These are phyloP conservation scores for Amylocystis lapponica DNA, from an alignment of 768 basidiomycete species.

Conservation along the genomic window DNA sequence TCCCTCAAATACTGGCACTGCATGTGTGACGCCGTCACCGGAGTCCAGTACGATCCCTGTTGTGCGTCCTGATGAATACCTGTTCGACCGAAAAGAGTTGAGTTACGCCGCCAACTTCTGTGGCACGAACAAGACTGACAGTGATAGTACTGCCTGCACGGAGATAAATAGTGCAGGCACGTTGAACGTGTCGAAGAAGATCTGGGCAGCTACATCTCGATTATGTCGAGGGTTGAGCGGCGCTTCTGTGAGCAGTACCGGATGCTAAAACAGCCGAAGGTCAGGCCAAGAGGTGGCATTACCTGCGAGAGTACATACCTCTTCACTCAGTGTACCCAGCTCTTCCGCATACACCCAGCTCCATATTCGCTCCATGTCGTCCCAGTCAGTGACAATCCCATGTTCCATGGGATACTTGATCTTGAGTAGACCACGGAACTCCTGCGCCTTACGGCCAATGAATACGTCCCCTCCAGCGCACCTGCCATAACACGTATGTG, in stretches of 20 bases:
- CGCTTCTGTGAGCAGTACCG: slow-evolving; percentile 94
- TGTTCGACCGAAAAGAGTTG: slow-evolving; percentile 29
- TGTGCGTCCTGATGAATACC: slow-evolving; percentile 96
- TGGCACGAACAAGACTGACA: slow-evolving; percentile 48
- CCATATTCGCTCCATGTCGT: slow-evolving; percentile 99
- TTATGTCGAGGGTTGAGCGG: slow-evolving; percentile 96
- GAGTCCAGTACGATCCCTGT: slow-evolving; percentile 99
- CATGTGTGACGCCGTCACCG: slow-evolving; percentile 97
- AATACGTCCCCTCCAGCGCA: slow-evolving; percentile 95
- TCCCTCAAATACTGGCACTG: slow-evolving; percentile 97
- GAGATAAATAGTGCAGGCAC: slow-evolving; percentile 96
- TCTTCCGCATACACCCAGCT: slow-evolving; percentile 96
- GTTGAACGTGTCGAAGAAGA: slow-evolving; percentile 99
- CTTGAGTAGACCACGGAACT: slow-evolving; percentile 91
- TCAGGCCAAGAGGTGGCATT: slow-evolving; percentile 2
- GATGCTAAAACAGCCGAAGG: slow-evolving; percentile 57
- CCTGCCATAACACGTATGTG: slow-evolving; percentile 98
- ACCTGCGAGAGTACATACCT: slow-evolving; percentile 48
- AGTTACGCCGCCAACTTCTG: neutral
- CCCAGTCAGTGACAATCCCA: slow-evolving; percentile 99
- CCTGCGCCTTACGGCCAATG: slow-evolving; percentile 93
- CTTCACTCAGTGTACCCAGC: slow-evolving; percentile 91
- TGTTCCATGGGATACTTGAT: slow-evolving; percentile 99
- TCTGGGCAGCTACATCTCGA: slow-evolving; percentile 94
- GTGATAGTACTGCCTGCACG: slow-evolving; percentile 92